Evolutionary conservation across 305 asterid species (phyloP), one percentile per base, ranked within the genome.

Genomic region (Rubia tinctorum): DNA sequence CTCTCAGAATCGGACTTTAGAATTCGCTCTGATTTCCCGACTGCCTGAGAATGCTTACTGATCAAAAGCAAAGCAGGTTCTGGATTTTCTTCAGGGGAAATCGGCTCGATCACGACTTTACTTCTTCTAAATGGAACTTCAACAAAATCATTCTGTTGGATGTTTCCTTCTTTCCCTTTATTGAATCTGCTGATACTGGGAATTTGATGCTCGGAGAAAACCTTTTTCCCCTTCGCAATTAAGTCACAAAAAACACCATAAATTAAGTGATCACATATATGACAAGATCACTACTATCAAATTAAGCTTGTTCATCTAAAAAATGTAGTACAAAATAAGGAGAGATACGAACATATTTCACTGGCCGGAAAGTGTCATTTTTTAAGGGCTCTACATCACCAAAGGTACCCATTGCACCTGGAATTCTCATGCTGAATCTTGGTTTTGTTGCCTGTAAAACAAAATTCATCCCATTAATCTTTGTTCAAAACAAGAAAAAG

Each of bases 121-220:
- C 76, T 81, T 68, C 76, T 81, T 71, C 77, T 56, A 34, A 11
- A 20, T 25, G 82, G 79, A 45, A 69, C 68, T 72, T 80, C 84
- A 68, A 47, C 80, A 25, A 18, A 63, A 72, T 73, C 77, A 74
- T 73, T 75, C 51, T 75, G 78, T 62, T 73, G 81, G 47, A 69
- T 45, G 71, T 68, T 76, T 76, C 65, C 82, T 40, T 76, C 76
- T 76, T 59, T 70, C 23, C 43, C 76, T 75, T 71, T 80, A 67
- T 80, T 82, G 25, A 34, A 71, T 79, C 71, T 86, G 67, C 80
- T 76, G 25, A 71, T 58, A 17, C 73, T 78, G 68, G 85, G 79
- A 25, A 76, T 76, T 6, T 76, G 80, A 75, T 88, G 78, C 83
- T 88, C 87, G 30, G 86, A 80, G 30, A 90, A 78, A 65, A 88